A percentile compares a stretch with the other conserved stretches of the same genome.
phyloP scores from a whole-genome alignment of 2,329 filamentous ascomycete genomes.

The Diaporthe helianthi region DNA sequence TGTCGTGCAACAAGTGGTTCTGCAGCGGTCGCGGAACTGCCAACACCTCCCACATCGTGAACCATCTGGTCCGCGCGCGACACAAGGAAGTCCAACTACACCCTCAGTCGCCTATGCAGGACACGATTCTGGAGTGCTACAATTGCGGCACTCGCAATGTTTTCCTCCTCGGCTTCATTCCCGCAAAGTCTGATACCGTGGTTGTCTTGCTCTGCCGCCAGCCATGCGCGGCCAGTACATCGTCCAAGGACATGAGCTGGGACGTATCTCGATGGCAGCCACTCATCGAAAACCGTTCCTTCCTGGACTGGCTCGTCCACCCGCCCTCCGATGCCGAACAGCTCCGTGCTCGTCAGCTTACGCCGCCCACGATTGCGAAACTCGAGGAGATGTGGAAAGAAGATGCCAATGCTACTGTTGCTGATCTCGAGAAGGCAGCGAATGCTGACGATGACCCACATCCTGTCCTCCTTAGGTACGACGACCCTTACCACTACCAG shows the following conservation, averaged over 20 bases:
- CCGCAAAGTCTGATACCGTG: conserved; percentile 97
- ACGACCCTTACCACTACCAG: conserved; percentile 98
- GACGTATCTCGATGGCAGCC: conserved; percentile 98
- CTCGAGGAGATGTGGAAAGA: conserved; percentile 99
- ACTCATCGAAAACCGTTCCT: conserved; percentile 94
- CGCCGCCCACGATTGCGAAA: conserved; percentile 93
- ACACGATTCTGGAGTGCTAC: conserved; percentile 97
- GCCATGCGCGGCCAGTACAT: conserved; percentile 92
- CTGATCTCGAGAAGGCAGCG: conserved; percentile 88
- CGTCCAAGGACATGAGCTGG: conserved; percentile 99
- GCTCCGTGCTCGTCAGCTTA: conserved; percentile 90
- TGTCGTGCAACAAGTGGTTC: conserved; percentile 98
- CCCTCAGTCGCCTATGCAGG: conserved; percentile 88
- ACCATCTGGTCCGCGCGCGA: conserved; percentile 93
- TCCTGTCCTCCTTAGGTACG: conserved; percentile 90
- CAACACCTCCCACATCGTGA: conserved; percentile 96
- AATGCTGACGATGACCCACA: conserved; percentile 95
- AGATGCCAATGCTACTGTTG: conserved; percentile 84
- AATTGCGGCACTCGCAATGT: conserved; percentile 99
- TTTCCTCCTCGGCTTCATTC: conserved; percentile 96
- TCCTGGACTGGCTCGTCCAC: conserved; percentile 90
- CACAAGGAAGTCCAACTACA: conserved; percentile 99
- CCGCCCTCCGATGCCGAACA: conserved; percentile 93
- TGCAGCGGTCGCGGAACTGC: conserved; percentile 97
- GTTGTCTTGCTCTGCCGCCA: conserved; percentile 96